phyloP scores from a whole-genome alignment of 352 stramenopile species.

The Pythium phragmiticola region DNA sequence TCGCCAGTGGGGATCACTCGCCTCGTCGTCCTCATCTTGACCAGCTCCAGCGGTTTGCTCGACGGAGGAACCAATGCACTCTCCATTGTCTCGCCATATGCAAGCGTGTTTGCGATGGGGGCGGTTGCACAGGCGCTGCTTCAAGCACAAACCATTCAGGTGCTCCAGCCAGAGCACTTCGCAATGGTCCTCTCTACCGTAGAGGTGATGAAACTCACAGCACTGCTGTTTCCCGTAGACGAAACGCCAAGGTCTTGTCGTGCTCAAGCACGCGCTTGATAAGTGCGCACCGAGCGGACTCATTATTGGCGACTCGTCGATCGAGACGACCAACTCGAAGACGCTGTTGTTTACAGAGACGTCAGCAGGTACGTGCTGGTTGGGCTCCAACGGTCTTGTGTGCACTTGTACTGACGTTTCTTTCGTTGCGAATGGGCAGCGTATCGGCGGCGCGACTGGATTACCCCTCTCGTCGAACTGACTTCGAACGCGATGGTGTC shows the following conservation, averaged over 20 bases:
- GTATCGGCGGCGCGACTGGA: conserved; percentile 47
- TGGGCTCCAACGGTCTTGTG: background rate
- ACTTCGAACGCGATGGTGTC: conserved; percentile 74
- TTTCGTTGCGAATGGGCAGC: conserved; percentile 18
- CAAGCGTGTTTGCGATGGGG: conserved; percentile 44
- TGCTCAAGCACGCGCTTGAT: conserved; percentile 15
- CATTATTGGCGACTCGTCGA: background rate
- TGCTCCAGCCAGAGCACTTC: background rate
- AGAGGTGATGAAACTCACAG: background rate
- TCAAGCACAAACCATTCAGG: conserved; percentile 16
- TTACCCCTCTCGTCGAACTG: conserved; percentile 55
- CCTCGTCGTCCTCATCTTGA: conserved; percentile 23
- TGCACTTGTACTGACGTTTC: background rate
- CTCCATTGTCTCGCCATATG: conserved; percentile 36
- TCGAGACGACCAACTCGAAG: background rate
- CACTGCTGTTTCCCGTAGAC: background rate
- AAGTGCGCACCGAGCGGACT: conserved; percentile 7
- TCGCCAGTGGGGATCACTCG: conserved; percentile 43
- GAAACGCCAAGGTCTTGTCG: conserved; percentile 10
- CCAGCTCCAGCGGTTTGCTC: background rate
- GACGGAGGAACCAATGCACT: background rate
- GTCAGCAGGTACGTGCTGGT: conserved; percentile 1
- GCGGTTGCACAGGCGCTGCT: conserved; percentile 19
- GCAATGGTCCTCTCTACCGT: too few species aligned
- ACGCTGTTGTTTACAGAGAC: conserved; percentile 6